Evolutionary conservation across 2,329 filamentous ascomycete genomes (phyloP).

Genomic region (Fusarium sp.): DNA sequence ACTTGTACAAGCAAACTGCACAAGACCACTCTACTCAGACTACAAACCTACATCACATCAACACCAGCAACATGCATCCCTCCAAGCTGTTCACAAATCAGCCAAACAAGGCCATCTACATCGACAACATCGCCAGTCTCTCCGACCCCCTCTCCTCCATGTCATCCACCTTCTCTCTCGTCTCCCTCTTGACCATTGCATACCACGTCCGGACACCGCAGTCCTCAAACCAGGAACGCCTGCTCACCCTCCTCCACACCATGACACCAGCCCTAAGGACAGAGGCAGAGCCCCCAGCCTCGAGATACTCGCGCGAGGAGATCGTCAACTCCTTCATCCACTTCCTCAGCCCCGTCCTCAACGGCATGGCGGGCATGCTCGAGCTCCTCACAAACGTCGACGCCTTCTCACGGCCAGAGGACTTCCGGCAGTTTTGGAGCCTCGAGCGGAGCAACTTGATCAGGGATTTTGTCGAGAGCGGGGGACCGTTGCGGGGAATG

Average conservation of each 20-base stretch:
- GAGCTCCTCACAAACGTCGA: constrained; percentile 49
- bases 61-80: constrained; percentile 34
- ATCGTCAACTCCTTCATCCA: constrained; percentile 48
- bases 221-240: constrained; percentile 44
- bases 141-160: constrained; percentile 49
- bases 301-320: constrained; percentile 43
- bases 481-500: constrained; percentile 37
- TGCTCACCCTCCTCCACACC: constrained; percentile 51
- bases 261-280: constrained; percentile 42
- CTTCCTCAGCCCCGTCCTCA: constrained; percentile 49
- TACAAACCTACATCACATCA: constrained; percentile 4
- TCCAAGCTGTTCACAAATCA: constrained; percentile 41
- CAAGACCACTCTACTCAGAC: not conserved
- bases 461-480: constrained; percentile 48
- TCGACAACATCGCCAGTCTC: constrained; percentile 47
- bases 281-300: constrained; percentile 6
- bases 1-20: no score
- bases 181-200: constrained; percentile 50
- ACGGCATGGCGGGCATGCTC: constrained; percentile 50
- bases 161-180: constrained; percentile 48
- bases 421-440: constrained; percentile 52
- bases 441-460: constrained; percentile 51
- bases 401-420: constrained; percentile 48
- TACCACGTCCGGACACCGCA: constrained; percentile 47
- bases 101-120: constrained; percentile 36